Evolutionary conservation across 1,284 basidiomycete species (phyloP).

Genomic region (Heterobasidion parviporum): DNA sequence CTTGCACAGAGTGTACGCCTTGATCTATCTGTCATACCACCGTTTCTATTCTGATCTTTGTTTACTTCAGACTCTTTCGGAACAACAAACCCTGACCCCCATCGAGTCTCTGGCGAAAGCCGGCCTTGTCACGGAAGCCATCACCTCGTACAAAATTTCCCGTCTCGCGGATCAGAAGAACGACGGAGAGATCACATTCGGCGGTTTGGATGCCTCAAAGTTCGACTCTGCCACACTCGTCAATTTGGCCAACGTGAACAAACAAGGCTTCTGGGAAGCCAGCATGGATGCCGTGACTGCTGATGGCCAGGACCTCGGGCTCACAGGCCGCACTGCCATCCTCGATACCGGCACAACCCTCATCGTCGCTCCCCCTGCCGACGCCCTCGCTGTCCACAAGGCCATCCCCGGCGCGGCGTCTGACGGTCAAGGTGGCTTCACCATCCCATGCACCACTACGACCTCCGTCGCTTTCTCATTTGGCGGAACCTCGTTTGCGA

Average conservation of each 20-base stretch:
- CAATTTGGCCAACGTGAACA: conserved; percentile 54
- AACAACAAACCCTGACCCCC: conserved; percentile 62
- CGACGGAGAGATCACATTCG: conserved; percentile 78
- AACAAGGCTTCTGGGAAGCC: conserved; percentile 73
- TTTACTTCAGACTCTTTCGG: conserved; percentile 42
- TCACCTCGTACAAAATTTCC: conserved; percentile 78
- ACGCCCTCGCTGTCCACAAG: conserved; percentile 51
- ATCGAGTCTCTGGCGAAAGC: conserved; percentile 62
- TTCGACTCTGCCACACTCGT: conserved; percentile 49
- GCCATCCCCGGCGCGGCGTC: conserved; percentile 56
- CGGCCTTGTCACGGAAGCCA: conserved; percentile 56
- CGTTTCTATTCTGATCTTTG: background rate
- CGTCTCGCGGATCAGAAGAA: conserved; percentile 67
- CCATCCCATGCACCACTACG: conserved; percentile 67
- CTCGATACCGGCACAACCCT: conserved; percentile 77
- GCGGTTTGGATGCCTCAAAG: conserved; percentile 67
- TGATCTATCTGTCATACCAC: background rate
- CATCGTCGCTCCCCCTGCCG: conserved; percentile 47
- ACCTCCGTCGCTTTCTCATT: conserved; percentile 63
- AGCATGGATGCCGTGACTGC: conserved; percentile 50
- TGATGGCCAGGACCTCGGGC: conserved; percentile 42
- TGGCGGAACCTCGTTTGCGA: conserved; percentile 52
- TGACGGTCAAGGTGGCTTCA: conserved; percentile 52
- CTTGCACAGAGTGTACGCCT: conserved; percentile 58
- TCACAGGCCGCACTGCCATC: conserved; percentile 60